Percentiles rank a stretch among this genome's conserved stretches.
phyloP scores from a whole-genome alignment of 768 basidiomycete species.

The Ephemerocybe angulata region DNA sequence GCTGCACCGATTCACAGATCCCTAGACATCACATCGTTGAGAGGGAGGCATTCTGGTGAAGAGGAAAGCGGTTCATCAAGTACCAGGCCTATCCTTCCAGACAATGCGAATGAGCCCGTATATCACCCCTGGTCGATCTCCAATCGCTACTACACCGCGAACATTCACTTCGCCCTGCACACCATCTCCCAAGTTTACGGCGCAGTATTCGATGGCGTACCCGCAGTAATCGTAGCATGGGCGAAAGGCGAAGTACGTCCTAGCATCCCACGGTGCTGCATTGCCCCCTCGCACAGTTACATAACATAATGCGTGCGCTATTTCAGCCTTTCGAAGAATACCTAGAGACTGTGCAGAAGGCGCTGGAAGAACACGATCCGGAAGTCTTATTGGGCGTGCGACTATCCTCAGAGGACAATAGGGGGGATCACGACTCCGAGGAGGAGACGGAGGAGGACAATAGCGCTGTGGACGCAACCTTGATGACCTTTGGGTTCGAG shows the following conservation, averaged over 20 bases:
- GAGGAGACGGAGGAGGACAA: conserved; percentile 6
- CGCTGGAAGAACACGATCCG: conserved; percentile 50
- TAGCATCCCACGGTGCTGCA: background rate
- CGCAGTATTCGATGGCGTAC: conserved; percentile 43
- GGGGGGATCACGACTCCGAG: conserved; percentile 5
- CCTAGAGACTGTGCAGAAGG: conserved; percentile 44
- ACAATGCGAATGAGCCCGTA: background rate
- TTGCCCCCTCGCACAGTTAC: background rate
- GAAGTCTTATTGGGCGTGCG: conserved; percentile 74
- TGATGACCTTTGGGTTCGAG: conserved; percentile 72
- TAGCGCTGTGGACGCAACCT: conserved; percentile 44
- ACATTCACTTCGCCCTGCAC: conserved; percentile 62
- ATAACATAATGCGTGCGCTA: conserved; percentile 1
- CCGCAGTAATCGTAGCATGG: conserved; percentile 78
- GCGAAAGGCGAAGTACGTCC: conserved; percentile 55
- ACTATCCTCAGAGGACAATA: conserved; percentile 22
- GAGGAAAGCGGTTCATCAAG: no score
- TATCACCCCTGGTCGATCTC: conserved; percentile 62
- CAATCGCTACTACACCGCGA: conserved; percentile 80
- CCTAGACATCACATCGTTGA: no score
- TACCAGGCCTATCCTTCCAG: background rate
- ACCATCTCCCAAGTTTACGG: conserved; percentile 42
- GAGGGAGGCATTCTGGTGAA: no score
- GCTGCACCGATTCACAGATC: no score
- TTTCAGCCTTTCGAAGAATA: conserved; percentile 57